Evolutionary conservation across 2,329 filamentous ascomycete genomes (phyloP), one percentile per base, ranked within the genome.

Genomic region (Diaporthe sp.): DNA sequence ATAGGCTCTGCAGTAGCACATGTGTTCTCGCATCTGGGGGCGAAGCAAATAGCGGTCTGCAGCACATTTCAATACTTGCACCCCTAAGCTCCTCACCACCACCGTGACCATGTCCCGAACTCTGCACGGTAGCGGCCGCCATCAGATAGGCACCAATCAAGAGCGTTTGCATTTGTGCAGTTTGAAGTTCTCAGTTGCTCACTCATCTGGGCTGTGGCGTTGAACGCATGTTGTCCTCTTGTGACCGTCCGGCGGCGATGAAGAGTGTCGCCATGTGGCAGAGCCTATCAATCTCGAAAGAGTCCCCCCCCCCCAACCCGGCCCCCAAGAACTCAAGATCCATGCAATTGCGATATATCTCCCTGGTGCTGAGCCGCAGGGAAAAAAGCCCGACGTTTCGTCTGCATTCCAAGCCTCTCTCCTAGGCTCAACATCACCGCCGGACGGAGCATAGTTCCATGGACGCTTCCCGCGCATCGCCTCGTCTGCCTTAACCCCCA

Each of bases 1-100:
- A 44, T 63, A 63, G 59, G 39, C 42, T 17, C 39, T 44, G 25
- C 13, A 63, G 59, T 63, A 44, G 39, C 39, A 63, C 39, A 63
- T 30, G 39, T 63, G 39, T 44, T 63, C 25, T 30, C 15, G 27
- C 59, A 47, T 22, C 39, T 63, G 59, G 59, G 58, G 59, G 59
- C 59, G 59, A 47, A 63, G 59, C 59, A 63, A 63, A 63, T 27
- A 63, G 59, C 59, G 59, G 59, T 63, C 59, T 63, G 59, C 59
- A 63, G 10, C 27, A 47, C 17, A 44, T 9, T 47, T 63, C 39
- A 47, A 63, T 47, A 39, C 59, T 63, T 39, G 47, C 59, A n/a
- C 37, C 37, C 27, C 39, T 7, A 22, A 32, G 39, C 39, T 32
- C 25, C 59, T 63, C 59, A 47, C 59, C 39, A 63, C 59, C 59